Percentiles rank a stretch among this genome's conserved stretches.
Evolutionary conservation across 495 filamentous ascomycete species (phyloP).

Genomic region (Penicillium angulare): DNA sequence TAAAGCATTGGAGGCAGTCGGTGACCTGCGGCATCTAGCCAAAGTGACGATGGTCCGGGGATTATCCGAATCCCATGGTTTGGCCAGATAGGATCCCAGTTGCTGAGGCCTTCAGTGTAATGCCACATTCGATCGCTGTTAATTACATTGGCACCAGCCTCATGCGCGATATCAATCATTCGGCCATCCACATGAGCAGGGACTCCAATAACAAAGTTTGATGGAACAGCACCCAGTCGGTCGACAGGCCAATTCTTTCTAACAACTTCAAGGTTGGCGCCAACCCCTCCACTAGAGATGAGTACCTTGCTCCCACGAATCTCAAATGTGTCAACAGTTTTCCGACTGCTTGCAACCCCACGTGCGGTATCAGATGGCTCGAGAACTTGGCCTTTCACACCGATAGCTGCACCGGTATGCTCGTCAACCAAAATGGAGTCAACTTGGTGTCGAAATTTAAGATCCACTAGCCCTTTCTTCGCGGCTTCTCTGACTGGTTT

Average conservation of each 20-base stretch:
- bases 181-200: conserved; percentile 3
- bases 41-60: conserved; percentile 2
- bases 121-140: conserved; percentile 6
- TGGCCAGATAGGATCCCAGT: conserved; percentile 5
- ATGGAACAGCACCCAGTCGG: not conserved
- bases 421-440: conserved; percentile 1
- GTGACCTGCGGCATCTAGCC: conserved; percentile 2
- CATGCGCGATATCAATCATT: conserved; percentile 2
- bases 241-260: conserved; percentile 7
- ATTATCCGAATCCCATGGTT: conserved; percentile 1
- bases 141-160: conserved; percentile 1
- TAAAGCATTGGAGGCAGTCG: conserved; percentile 5
- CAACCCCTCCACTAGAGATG: conserved; percentile 2
- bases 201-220: conserved; percentile 1
- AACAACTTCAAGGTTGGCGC: not conserved
- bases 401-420: not conserved
- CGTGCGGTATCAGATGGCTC: conserved; percentile 1
- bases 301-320: not conserved
- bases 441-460: conserved; percentile 4
- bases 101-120: conserved; percentile 1
- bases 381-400: not conserved
- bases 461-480: not conserved
- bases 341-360: conserved; percentile 1
- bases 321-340: not conserved
- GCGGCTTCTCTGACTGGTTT: conserved; percentile 3